Base-by-base conservation (phyloP, 768 basidiomycete genomes). In the Collybia sordida region DNA sequence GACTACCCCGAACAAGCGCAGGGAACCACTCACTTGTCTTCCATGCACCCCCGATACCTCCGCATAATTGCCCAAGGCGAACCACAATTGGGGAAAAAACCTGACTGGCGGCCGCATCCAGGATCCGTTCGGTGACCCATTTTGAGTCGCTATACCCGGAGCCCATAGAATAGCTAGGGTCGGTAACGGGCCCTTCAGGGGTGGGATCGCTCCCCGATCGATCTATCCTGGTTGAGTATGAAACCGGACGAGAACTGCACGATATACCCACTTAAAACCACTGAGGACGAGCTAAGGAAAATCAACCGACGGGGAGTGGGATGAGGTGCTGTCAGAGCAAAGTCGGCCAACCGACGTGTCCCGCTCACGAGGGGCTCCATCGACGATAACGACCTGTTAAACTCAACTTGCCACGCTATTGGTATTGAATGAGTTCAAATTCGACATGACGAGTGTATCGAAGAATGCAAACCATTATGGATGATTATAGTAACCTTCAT, bases 381-480 rank as follows among this genome's bases (percentile, higher is more conserved):
- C 1, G 78, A 73, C 3, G 69, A 64, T 3, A 80, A 56, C 0
- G 67, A 51, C 19, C 72, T 24, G 49, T 77, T 80, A 57, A 79
- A 78, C 38, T 80, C 71, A n/a, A 79, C 58, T 19, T 59, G 67
- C 78, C 78, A 79, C 2, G 76, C 77, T 58, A 38, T 40, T 39
- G 23, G 19, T 31, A 6, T 31, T 11, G 31, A 31, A 31, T 4
- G 7, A 24, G 15, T 4, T 24, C 36, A 7, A 21, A 21, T 12
- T 24, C 7, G 28, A 27, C 39, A 25, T 1, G 15, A 17, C 14
- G 4, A 3, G 35, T 4, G n/a, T 12, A 7, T 6, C 34, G 5
- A 21, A 12, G 18, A 5, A 15, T 14, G 25, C 43, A 8, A 45
- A 59, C 59, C 59, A 42, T 69, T 73, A 46, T 79, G 75, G 8